These are phyloP conservation scores for Botryotinia globosa DNA, from an alignment of 2,329 filamentous ascomycete genomes.

Conservation along the genomic window DNA sequence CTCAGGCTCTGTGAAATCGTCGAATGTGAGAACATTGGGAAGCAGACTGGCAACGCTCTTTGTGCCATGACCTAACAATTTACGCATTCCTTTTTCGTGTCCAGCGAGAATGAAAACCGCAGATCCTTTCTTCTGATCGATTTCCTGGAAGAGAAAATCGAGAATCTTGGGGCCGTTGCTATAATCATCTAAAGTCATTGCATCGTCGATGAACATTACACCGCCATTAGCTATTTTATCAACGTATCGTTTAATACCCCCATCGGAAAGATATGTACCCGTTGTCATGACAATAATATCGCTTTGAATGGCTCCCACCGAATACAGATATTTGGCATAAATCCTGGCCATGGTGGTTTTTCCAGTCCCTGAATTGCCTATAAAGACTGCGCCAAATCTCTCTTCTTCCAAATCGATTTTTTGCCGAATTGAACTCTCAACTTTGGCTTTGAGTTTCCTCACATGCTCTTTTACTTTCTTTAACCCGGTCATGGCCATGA, in stretches of 20 bases:
- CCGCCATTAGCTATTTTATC: constrained; percentile 62
- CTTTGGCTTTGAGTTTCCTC: constrained; percentile 48
- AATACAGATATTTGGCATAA: constrained; percentile 62
- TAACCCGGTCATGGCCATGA: constrained; percentile 54
- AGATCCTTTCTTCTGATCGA: constrained; percentile 67
- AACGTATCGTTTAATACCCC: constrained; percentile 58
- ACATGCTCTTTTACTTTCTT: constrained; percentile 53
- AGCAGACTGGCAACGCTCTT: constrained; percentile 59
- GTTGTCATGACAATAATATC: constrained; percentile 60
- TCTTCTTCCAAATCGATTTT: constrained; percentile 45
- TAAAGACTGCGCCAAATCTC: constrained; percentile 48
- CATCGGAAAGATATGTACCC: constrained; percentile 60
- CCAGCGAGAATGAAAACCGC: constrained; percentile 70
- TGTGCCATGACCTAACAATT: constrained; percentile 67
- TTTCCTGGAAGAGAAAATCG: constrained; percentile 66
- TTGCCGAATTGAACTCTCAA: constrained; percentile 49
- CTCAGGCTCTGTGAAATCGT: constrained; percentile 65
- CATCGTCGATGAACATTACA: constrained; percentile 71
- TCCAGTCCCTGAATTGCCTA: constrained; percentile 60
- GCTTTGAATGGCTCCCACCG: constrained; percentile 59
- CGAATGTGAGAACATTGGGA: constrained; percentile 61
- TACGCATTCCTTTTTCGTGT: constrained; percentile 70
- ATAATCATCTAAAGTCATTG: constrained; percentile 14
- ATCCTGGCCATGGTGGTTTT: constrained; percentile 68
- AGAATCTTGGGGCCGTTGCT: constrained; percentile 47